Base-by-base conservation (phyloP, 2,329 filamentous ascomycete genomes). In the Diplocarpon rosae region DNA sequence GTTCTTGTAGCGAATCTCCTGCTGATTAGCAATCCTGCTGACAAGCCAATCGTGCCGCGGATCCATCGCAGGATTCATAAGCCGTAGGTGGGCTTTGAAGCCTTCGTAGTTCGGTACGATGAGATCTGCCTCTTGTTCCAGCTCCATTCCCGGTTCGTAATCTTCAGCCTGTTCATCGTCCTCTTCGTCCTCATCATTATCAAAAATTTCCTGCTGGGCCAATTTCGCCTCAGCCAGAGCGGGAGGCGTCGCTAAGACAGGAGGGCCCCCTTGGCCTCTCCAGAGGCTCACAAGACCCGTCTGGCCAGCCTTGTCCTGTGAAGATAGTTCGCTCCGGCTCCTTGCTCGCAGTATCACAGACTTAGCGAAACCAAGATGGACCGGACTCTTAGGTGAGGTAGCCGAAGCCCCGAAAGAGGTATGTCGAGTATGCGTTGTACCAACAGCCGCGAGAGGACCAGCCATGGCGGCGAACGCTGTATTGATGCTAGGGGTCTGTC, bases 21-120 rank as follows among this genome's bases (percentile, higher is more conserved):
- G 86, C 57, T 94, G 87, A 52, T 85, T 76, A 0, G 84, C 85
- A 53, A 95, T 83, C 37, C 88, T 80, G 27, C 92, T 83, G 12
- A 90, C 75, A 51, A 95, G 70, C 62, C 78, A 80, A 28, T 57
- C 65, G 55, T 74, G 71, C 3, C 58, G 71, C 8, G 71, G 66
- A n/a, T 69, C 68, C 46, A 94, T 68, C 10, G 71, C 67, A n/a
- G 86, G 85, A 57, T 93, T 93, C 35, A 93, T 66, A 47, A 75
- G 72, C 37, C 78, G 66, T 14, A 90, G 75, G 57, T 94, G 83
- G 17, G 76, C 71, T 52, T 78, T 79, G 65, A 95, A 95, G 0
- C 88, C 88, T 48, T 80, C 75, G 17, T 80, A 66, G 14, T 78
- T 88, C 1, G 88, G 84, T 9, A 78, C 72, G 48, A 90, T 83